These are phyloP conservation scores for Astrothelium macrocarpum DNA, from an alignment of 495 filamentous ascomycete species.

Conservation along the genomic window DNA sequence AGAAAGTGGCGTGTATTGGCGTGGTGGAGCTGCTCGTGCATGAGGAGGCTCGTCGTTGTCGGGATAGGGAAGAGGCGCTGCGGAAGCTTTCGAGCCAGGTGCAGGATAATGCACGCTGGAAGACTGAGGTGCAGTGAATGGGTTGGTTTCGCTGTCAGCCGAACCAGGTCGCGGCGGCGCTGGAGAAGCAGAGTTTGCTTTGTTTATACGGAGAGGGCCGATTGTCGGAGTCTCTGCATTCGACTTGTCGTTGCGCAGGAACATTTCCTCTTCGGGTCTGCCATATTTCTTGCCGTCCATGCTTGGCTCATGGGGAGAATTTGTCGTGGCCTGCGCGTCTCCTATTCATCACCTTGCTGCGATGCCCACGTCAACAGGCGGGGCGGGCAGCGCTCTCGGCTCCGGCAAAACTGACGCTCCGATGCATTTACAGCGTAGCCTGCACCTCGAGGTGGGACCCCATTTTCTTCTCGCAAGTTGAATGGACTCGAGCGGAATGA, in stretches of 20 bases:
- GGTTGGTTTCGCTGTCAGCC: conserved; percentile 26
- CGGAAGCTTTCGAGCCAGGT: conserved; percentile 55
- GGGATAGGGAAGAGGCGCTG: conserved; percentile 63
- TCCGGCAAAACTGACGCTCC: not conserved
- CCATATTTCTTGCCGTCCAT: conserved; percentile 20
- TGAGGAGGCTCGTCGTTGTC: conserved; percentile 41
- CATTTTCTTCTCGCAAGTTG: too few species aligned
- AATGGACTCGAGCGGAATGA: too few species aligned
- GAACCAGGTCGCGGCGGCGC: conserved; percentile 28
- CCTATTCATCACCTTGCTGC: too few species aligned
- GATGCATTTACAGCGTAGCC: conserved; percentile 19
- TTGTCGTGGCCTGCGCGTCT: not conserved
- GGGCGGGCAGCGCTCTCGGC: not conserved
- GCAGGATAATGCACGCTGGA: conserved; percentile 37
- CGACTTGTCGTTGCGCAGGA: conserved; percentile 19
- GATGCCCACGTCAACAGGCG: not conserved
- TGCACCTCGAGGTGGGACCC: too few species aligned
- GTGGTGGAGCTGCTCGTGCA: not conserved
- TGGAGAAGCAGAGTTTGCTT: conserved; percentile 44
- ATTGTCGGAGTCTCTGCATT: conserved; percentile 48
- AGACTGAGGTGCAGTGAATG: conserved; percentile 21
- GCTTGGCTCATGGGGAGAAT: not conserved
- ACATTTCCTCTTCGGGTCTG: conserved; percentile 30
- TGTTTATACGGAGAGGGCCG: conserved; percentile 78
- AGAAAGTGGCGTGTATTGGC: conserved; percentile 37